Base-by-base conservation (phyloP, 331 rosid species). In the Pyrus hybrid region DNA sequence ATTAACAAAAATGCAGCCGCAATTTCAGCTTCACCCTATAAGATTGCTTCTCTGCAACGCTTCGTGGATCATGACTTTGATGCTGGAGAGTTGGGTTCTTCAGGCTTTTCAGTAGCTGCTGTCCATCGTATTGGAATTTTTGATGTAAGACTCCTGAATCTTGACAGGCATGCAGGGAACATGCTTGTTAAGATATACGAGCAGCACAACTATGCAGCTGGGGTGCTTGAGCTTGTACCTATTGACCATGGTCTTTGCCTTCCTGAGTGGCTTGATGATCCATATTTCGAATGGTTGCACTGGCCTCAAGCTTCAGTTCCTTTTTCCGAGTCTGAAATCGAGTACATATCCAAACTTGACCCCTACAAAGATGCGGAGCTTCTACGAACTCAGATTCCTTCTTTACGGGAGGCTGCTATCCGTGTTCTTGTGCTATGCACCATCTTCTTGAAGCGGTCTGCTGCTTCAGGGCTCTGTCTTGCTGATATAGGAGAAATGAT, bases 191-290 rank as follows among this genome's bases (percentile, higher is more conserved):
- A 86, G 86, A 86, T 80, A 17, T 86, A 88, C 5, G 85, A 79
- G 54, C 66, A 32, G 6, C 63, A 72, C 0, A 67, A 28, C 32
- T 77, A 66, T 79, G 79, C 63, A 25, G 71, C 65, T 43, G 88
- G 85, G 25, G 80, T 21, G 43, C 76, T 84, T n/a, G 93, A 91
- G 56, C 96, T 94, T 74, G 93, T 92, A 70, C 99, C 99, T 0
- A 92, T 94, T 30, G 99, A 94, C 76, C 99, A 94, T 66, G 99
- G 99, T 17, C 89, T 94, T 73, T 94, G 96, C 82, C 89, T 94
- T 20, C 99, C 97, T 7, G 99, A 94, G 81, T 92, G 96, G 95
- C 81, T 94, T 5, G 99, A 90, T 68, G 99, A 91, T 78, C 99
- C 97, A 14, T 94, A 94, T 78, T 94, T 91, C 30, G 99, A 94